A percentile compares a stretch with the other conserved stretches of the same genome.
phyloP scores from a whole-genome alignment of 805 yeast genomes.

The Maudiozyma serrabonitensis region DNA sequence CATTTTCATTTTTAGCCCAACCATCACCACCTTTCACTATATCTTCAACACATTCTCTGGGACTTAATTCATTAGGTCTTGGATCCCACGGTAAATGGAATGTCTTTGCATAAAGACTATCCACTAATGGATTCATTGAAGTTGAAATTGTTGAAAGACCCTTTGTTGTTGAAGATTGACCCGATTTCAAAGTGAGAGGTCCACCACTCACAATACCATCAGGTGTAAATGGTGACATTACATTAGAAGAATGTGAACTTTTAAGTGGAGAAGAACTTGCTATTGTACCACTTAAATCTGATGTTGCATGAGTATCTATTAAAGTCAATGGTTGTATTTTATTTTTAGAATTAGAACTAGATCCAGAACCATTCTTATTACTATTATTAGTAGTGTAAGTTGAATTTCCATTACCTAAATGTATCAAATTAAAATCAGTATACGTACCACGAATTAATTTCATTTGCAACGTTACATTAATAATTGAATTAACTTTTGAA shows the following conservation, averaged over 20 bases:
- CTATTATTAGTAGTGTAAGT: background rate
- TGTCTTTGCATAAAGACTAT: constrained; percentile 42
- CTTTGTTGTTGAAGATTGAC: constrained; percentile 1
- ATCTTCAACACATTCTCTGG: constrained; percentile 65
- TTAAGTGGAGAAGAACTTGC: background rate
- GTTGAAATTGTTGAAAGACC: constrained; percentile 21
- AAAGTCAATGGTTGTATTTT: background rate
- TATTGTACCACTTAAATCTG: background rate
- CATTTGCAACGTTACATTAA: constrained; percentile 49
- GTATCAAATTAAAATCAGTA: constrained; percentile 18
- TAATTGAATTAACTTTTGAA: constrained; percentile 76
- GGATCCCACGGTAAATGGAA: constrained; percentile 55
- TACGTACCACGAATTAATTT: constrained; percentile 33
- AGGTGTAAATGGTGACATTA: background rate
- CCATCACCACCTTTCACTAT: constrained; percentile 67
- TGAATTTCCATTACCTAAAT: background rate
- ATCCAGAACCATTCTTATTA: background rate
- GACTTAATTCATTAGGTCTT: constrained; percentile 47
- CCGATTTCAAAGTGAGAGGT: background rate
- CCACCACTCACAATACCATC: background rate
- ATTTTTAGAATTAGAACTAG: background rate
- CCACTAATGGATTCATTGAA: constrained; percentile 40
- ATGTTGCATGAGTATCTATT: background rate
- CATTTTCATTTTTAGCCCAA: constrained; percentile 39
- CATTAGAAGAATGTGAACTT: background rate